Evolutionary conservation across 345 rosid genomes (phyloP).

Genomic region (Eucalyptus curtisii): DNA sequence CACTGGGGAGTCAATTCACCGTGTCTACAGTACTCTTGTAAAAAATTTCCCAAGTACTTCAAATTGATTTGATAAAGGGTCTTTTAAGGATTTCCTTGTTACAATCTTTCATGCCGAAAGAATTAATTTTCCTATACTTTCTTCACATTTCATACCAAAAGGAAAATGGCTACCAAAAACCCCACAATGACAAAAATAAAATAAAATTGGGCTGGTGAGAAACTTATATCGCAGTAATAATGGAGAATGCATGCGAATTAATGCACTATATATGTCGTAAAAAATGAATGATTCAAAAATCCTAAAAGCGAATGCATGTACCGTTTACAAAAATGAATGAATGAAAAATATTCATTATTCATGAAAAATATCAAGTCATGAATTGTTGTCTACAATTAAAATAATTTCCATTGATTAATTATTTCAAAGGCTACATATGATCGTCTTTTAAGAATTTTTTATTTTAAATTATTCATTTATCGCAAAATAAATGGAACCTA

Average conservation of each 20-base stretch:
- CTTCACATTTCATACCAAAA: background rate
- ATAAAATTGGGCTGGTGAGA: background rate
- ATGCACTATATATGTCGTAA: accelerated
- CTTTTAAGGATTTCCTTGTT: no score
- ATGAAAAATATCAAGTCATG: no score
- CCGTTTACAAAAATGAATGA: no score
- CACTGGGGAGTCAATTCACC: no score
- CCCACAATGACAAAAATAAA: background rate
- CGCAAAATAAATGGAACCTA: accelerated
- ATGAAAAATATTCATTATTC: no score
- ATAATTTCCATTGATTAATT: no score
- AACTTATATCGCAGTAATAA: background rate
- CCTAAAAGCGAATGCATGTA: accelerated
- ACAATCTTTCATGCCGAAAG: background rate
- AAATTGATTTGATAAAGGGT: no score
- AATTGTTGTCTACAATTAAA: no score
- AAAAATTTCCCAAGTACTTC: no score
- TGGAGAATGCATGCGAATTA: accelerated
- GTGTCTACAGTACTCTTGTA: no score
- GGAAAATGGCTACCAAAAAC: background rate
- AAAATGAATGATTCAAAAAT: no score
- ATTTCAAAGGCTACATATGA: no score
- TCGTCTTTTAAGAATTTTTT: accelerated
- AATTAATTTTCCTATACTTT: background rate
- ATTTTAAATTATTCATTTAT: accelerated